Evolutionary conservation across 257 asterid genomes (phyloP), one percentile per base, ranked within the genome.

Genomic region (Solanum pimpinellifolium): DNA sequence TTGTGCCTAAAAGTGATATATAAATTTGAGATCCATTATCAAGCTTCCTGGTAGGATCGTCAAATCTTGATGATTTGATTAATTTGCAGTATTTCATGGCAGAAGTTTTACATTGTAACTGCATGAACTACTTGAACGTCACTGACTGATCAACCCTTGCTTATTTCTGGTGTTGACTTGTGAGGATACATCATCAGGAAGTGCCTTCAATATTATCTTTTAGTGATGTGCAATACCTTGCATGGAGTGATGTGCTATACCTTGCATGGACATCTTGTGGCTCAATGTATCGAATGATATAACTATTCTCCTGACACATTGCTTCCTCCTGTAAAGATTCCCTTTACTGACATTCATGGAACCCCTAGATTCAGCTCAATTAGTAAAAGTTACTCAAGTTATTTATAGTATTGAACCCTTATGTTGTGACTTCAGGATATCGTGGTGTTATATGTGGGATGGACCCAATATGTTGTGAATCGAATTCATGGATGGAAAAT

Each of bases 381-480:
- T 29, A 49, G 69, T 81, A 49, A 29, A 33, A 29, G 85, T 81
- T 27, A 47, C 85, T 81, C 85, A 81, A 49, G 31, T 81, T 49
- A 33, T 81, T 47, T 49, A 31, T 81, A 15, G 81, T 62, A 69
- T 78, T 39, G 65, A 78, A 86, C 87, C 66, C 85, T 69, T 77
- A 23, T 90, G 74, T 87, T 83, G 84, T 85, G 65, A 70, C 85
- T 88, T 39, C 90, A 95, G 99, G 97, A 87, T 97, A 97, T 91
- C 94, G 89, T 75, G 99, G 97, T 87, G 99, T 95, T 72, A 91
- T 97, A 81, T 97, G 99, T 39, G 99, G 99, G 87, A 97, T 95
- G 99, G 99, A 97, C 92, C 99, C 99, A 18, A 92, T 93, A 80
- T 97, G 99, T 92, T 94, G 98, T 88, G 99, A 97, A 90, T 94